Evolutionary conservation across 768 basidiomycete genomes (phyloP), one percentile per base, ranked within the genome.

Genomic region (Mrakia hoshinonis): DNA sequence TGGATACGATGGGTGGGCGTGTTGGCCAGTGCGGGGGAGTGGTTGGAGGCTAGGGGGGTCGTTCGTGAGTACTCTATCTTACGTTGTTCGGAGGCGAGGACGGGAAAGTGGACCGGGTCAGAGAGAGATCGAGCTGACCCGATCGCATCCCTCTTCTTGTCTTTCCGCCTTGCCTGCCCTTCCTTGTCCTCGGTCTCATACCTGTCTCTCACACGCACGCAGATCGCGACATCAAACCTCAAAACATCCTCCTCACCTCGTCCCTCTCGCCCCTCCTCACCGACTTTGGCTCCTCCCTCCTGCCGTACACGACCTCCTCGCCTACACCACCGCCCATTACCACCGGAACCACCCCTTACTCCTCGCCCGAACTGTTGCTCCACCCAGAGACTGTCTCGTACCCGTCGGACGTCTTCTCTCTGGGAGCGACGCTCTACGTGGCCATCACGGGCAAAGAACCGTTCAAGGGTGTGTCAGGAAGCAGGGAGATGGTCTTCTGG

Each of bases 271-370:
- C 80, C 9, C 77, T 79, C 4, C 76, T 83, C n/a, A 79, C 79
- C 55, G 82, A 83, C 74, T 82, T 82, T 68, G 81, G 81, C 36
- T 80, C 79, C 20, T 79, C 81, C 1, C 74, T 81, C 29, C 76
- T 82, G 4, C 55, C 60, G 76, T 20, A 54, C 47, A 79, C 80
- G 1, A 74, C 80, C 26, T 51, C 60, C 39, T 39, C 58, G 26
- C 55, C 2, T 18, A 29, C 29, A 2, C 13, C 6, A 15, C 34
- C 31, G 13, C 34, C 9, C 58, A 31, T n/a, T n/a, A 81, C 81
- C 18, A 75, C 82, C 7, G 82, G 82, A 22, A 82, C 82, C 0
- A 76, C 81, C 2, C 75, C 79, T 2, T 83, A 82, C 77, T 78
- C 80, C 0, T 79, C 81, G 0, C 82, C 82, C 11, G 82, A 83